Base-by-base conservation (phyloP, 2,329 filamentous ascomycete genomes). In the Fusarium austroafricanum region DNA sequence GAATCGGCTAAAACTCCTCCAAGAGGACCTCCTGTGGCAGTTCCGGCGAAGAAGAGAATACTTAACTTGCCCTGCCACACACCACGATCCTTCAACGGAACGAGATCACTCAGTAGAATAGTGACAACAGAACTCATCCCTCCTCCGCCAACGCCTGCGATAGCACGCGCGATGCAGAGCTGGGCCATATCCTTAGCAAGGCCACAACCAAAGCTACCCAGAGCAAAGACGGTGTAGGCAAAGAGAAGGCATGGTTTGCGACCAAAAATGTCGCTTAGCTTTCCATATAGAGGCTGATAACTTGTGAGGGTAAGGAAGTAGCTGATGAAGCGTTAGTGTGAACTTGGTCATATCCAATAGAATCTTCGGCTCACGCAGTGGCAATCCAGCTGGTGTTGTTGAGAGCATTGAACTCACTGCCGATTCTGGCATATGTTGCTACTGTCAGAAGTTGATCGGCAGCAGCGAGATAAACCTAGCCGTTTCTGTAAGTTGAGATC, bases 361-460 rank as follows among this genome's bases (percentile, higher is more conserved):
- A 1, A 28, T n/a, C 2, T 23, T 42, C 17, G 23, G 46, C 66
- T 67, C 65, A 83, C 77, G 82, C 78, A 3, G 78, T 80, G 28
- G 90, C 90, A 60, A 94, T 90, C 91, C 92, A 94, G 52, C 87
- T 90, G 6, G 91, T 93, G 68, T 87, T 87, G 74, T 91, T 92
- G 52, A 95, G 82, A 2, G 92, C 90, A 51, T 92, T 83, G 28
- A 95, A 80, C 66, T 94, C 92, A 57, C 86, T 92, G 12, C 91
- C 92, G 71, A 95, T 94, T 65, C 86, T 88, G 49, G 90, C 90
- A 76, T 94, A 94, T n/a, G 86, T 89, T n/a, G 89, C 88, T 47
- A 94, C 87, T 29, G 92, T 89, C 54, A 94, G 87, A 1, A 92
- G 92, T 76, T 94, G 91, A 74, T 95, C 92, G 50, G 90, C 84